These are phyloP conservation scores for Ogataea nakhonphanomensis DNA, from an alignment of 805 yeast genomes.

Conservation along the genomic window DNA sequence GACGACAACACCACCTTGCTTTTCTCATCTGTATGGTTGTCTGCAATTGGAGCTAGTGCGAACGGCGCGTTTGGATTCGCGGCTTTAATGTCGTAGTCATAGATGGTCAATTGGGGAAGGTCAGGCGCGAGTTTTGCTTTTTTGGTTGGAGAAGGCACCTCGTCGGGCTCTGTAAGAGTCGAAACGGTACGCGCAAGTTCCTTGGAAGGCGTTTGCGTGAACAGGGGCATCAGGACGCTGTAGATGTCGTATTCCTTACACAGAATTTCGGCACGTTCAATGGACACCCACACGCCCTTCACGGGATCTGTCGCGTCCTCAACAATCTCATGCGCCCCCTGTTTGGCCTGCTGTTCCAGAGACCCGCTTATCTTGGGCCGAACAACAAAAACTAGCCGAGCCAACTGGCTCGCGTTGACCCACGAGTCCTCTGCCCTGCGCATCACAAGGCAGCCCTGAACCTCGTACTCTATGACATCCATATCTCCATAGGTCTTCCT, in stretches of 20 bases:
- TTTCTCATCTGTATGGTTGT: conserved; percentile 26
- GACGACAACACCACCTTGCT: conserved; percentile 43
- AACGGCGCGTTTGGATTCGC: conserved; percentile 46
- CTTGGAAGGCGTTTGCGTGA: conserved; percentile 48
- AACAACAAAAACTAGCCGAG: conserved; percentile 66
- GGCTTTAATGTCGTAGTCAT: conserved; percentile 35
- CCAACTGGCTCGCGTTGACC: conserved; percentile 70
- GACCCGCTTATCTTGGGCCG: conserved; percentile 60
- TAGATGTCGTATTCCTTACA: conserved; percentile 59
- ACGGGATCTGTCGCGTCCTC: conserved; percentile 75
- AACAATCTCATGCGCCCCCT: conserved; percentile 65
- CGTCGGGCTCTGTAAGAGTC: conserved; percentile 23
- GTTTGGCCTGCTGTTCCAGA: conserved; percentile 59
- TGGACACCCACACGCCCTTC: conserved; percentile 76
- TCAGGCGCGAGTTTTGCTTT: conserved; percentile 10
- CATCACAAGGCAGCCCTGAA: conserved; percentile 63
- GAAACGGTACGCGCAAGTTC: conserved; percentile 28
- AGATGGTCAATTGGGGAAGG: conserved; percentile 28
- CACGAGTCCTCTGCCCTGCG: conserved; percentile 59
- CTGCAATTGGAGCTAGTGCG: conserved; percentile 46
- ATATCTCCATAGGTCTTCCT: conserved; percentile 62
- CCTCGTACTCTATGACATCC: conserved; percentile 58
- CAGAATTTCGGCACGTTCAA: conserved; percentile 53
- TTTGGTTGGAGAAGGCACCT: conserved; percentile 13
- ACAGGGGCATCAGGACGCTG: conserved; percentile 48